Evolutionary conservation across 371 early-diverging fungal genomes (phyloP), one percentile per base, ranked within the genome.

Genomic region (Mucor piriformis): DNA sequence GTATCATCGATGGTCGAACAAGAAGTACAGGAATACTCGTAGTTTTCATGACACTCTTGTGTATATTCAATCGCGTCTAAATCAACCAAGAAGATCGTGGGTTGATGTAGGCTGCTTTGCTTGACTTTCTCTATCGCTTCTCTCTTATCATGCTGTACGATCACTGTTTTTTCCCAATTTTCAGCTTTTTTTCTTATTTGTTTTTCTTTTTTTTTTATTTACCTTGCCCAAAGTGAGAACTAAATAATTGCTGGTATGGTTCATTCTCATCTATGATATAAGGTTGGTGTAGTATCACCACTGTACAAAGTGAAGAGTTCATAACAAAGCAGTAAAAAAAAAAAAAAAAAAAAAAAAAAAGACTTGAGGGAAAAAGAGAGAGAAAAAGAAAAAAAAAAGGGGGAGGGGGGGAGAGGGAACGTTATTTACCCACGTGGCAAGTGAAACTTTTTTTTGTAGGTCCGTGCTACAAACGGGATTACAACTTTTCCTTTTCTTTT

Each of bases 151-250:
- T 68, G 62, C 42, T 64, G 60, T 54, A 68, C 33, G 53, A 50
- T 59, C 13, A 70, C 76, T 70, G 2, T 47, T 15, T 49, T 29
- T 33, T n/a, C n/a, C n/a, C n/a, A n/a, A 35, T 37, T 25, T n/a
- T 25, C 3, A 46, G 10, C 16, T 29, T 24, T 5, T 29, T 21
- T 6, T n/a, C 32, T 18, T 47, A 27, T 50, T 40, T 27, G 34
- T 53, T 24, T 16, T 40, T 13, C 34, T 12, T 18, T 27, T 23
- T 1, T 35, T 11, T 3, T 15, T 44, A 32, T 25, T 24, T 66
- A 74, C 72, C 74, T 61, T 68, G 57, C 20, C 59, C 60, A 66
- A 71, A 70, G 6, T 63, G 53, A 18, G 64, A 61, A 15, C 53
- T 50, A 33, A 70, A 42, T 51, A 58, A 48, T 27, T 48, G 25